A percentile compares a stretch with the other conserved stretches of the same genome.
Evolutionary conservation across 2,329 filamentous ascomycete genomes (phyloP).

Genomic region (Thelonectria olida): DNA sequence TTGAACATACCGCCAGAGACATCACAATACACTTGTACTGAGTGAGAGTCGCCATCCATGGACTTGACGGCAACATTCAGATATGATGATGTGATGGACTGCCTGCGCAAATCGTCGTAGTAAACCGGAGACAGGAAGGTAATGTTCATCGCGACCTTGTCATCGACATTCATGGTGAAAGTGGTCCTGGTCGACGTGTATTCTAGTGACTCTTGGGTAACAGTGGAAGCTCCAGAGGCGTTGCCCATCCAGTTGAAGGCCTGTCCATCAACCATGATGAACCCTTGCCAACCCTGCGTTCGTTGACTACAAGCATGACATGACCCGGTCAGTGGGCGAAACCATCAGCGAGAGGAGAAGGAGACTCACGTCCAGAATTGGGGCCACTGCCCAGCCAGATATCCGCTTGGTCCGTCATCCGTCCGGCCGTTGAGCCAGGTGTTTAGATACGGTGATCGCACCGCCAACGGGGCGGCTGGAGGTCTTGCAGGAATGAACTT

Average conservation of each 20-base stretch:
- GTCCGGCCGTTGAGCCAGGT: conserved; percentile 72
- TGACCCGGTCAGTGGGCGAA: too few relatives aligned
- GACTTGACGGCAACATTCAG: conserved; percentile 71
- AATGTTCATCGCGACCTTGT: conserved; percentile 70
- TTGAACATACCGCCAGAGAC: conserved; percentile 59
- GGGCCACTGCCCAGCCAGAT: conserved; percentile 75
- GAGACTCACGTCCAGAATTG: conserved; percentile 71
- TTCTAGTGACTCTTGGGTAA: not conserved
- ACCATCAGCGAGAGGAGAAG: not conserved
- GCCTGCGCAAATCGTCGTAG: conserved; percentile 70
- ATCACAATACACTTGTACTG: conserved; percentile 77
- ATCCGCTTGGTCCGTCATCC: conserved; percentile 70
- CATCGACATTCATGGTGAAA: conserved; percentile 72
- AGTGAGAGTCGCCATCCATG: conserved; percentile 68
- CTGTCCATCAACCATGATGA: conserved; percentile 73
- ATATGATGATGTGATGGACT: conserved; percentile 78
- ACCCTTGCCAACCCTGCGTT: conserved; percentile 72
- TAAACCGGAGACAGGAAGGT: conserved; percentile 78
- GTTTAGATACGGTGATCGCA: conserved; percentile 79
- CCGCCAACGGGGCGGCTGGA: conserved; percentile 76
- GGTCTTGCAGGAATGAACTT: conserved; percentile 72
- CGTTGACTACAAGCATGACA: conserved; percentile 10
- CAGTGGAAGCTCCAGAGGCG: conserved; percentile 52
- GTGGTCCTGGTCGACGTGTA: conserved; percentile 70
- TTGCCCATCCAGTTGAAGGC: conserved; percentile 75